A percentile compares a stretch with the other conserved stretches of the same genome.
Evolutionary conservation across 257 asterid genomes (phyloP).

Genomic region (Eustoma russellianum): DNA sequence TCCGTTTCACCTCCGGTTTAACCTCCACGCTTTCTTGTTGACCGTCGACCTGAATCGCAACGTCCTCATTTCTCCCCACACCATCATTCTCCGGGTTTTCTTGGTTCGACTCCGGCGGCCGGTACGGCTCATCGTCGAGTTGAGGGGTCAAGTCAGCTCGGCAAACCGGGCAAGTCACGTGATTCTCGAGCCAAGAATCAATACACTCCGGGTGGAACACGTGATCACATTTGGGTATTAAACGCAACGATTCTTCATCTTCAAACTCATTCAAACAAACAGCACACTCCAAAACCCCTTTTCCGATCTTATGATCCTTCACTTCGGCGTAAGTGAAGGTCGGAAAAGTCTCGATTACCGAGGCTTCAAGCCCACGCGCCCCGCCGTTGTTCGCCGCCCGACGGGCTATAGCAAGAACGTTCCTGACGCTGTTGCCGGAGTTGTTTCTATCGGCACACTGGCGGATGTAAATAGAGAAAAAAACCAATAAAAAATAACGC

Average conservation of each 20-base stretch:
- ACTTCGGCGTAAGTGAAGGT: slow-evolving; percentile 78
- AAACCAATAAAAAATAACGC: too few species aligned
- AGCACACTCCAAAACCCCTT: slow-evolving; percentile 78
- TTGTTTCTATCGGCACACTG: neutral
- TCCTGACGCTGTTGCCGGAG: slow-evolving; percentile 1
- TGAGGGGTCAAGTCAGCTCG: slow-evolving; percentile 46
- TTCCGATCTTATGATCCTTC: slow-evolving; percentile 77
- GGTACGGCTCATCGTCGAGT: slow-evolving; percentile 27
- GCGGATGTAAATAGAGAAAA: too few species aligned
- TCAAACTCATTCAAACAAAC: slow-evolving; percentile 83
- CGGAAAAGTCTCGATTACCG: slow-evolving; percentile 61
- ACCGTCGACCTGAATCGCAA: slow-evolving; percentile 28
- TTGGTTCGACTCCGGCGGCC: slow-evolving; percentile 2
- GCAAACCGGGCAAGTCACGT: slow-evolving; percentile 93
- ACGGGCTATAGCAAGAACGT: neutral
- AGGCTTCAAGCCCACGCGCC: slow-evolving; percentile 49
- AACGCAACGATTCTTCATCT: slow-evolving; percentile 63
- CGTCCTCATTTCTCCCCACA: slow-evolving; percentile 18
- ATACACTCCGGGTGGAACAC: slow-evolving; percentile 90
- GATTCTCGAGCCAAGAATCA: slow-evolving; percentile 81
- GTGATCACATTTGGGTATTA: slow-evolving; percentile 83
- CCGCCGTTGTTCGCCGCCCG: neutral
- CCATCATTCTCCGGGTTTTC: neutral
- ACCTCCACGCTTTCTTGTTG: slow-evolving; percentile 5
- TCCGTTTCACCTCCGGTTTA: slow-evolving; percentile 21